phyloP scores from a whole-genome alignment of 2,329 filamentous ascomycete genomes.

The Neofusicoccum cordaticola region DNA sequence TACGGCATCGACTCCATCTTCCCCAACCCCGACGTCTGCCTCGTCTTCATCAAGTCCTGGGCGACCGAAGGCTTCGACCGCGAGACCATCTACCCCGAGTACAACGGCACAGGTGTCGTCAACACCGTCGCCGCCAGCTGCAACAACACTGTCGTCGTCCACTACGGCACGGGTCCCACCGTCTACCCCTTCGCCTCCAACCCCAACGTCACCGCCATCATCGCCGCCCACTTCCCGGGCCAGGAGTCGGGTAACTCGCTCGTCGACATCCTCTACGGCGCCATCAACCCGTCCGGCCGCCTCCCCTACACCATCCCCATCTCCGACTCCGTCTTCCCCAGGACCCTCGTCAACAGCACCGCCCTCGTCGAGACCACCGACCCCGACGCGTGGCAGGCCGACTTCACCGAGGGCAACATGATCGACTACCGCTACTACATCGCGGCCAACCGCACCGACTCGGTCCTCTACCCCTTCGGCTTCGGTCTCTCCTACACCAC shows the following conservation, averaged over 20 bases:
- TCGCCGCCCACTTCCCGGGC: conserved; percentile 43
- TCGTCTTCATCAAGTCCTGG: conserved; percentile 60
- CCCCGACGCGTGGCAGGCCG: conserved; percentile 43
- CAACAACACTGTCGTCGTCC: conserved; percentile 53
- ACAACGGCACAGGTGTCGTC: conserved; percentile 30
- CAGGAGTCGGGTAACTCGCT: conserved; percentile 41
- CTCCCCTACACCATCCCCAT: conserved; percentile 41
- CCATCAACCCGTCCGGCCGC: conserved; percentile 38
- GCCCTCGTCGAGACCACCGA: conserved; percentile 31
- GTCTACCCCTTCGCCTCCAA: conserved; percentile 42
- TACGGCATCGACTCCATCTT: conserved; percentile 23
- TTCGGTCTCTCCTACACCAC: conserved; percentile 40
- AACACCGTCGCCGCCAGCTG: conserved; percentile 43
- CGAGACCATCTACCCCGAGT: conserved; percentile 38
- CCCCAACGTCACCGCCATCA: conserved; percentile 34
- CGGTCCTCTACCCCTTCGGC: conserved; percentile 34
- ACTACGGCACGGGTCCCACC: conserved; percentile 42
- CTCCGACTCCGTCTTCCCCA: conserved; percentile 29
- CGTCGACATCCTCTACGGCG: conserved; percentile 40
- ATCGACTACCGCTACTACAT: conserved; percentile 57
- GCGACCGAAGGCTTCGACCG: conserved; percentile 47
- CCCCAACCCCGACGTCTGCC: conserved; percentile 42
- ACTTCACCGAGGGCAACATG: conserved; percentile 52
- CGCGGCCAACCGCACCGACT: conserved; percentile 24
- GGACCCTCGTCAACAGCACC: conserved; percentile 34